Evolutionary conservation across 306 rosid species (phyloP), one percentile per base, ranked within the genome.

Genomic region (Vicia faba): DNA sequence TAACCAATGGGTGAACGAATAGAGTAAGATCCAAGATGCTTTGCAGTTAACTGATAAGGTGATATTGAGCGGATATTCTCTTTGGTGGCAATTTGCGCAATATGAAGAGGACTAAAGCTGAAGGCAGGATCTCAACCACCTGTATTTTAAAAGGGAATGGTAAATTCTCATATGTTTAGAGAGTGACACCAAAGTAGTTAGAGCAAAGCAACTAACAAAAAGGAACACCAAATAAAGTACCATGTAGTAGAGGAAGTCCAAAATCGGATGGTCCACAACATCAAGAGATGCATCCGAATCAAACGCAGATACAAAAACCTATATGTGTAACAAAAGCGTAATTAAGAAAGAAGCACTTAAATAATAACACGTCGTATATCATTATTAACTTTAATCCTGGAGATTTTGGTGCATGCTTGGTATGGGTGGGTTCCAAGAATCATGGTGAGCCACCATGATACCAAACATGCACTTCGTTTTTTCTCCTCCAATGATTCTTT

Each of bases 101-200:
- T 78, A 93, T 88, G 83, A 76, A 93, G 51, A 93, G 96, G 39
- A 93, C 98, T 26, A 93, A 77, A 28, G 96, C 97, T 26, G 98
- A 93, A 74, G 98, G 98, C 55, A 93, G 75, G 71, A 93, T 74
- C 86, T 93, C 99, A 66, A 93, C 99, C 80, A 90, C 73, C 97
- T 93, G 86, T 78, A 10, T 28, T 56, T 72, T 55, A 61, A 49
- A 44, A 80, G 61, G 5, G 18, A 70, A 58, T 28, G 36, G 55
- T 71, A 41, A n/a, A 16, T 38, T 58, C 65, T 4, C 62, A 71
- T 55, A 57, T 36, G 61, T 28, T 25, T 63, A 51, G 26, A 68
- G 48, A 44, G 15, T 40, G 31, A 50, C 38, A 10, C 57, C 44
- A 57, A 64, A 61, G 6, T 16, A 49, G 3, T 15, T n/a, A 57